These are phyloP conservation scores for Tetrahymena elliotti DNA, from an alignment of 73 alveolate species.

Conservation along the genomic window DNA sequence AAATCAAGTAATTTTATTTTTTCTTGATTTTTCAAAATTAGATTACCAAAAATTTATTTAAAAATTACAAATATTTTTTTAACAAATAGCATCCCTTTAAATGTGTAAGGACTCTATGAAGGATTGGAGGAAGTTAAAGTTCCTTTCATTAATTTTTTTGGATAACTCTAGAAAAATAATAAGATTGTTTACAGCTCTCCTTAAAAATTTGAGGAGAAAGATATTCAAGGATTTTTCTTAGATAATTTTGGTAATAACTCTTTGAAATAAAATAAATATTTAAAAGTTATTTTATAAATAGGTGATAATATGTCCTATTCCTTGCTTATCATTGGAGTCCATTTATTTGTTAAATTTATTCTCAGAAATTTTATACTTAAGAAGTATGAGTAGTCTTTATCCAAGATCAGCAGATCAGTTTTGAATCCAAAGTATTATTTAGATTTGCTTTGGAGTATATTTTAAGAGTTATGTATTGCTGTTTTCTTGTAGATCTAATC, in stretches of 20 bases:
- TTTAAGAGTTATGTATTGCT: background rate
- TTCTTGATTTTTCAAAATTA: background rate
- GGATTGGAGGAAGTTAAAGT: background rate
- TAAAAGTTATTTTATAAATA: too few relatives aligned
- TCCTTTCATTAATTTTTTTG: background rate
- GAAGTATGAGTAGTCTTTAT: background rate
- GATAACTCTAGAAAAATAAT: background rate
- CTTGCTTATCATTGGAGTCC: background rate
- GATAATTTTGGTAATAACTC: background rate
- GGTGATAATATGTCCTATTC: background rate
- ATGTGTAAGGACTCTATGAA: background rate
- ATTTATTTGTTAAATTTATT: background rate
- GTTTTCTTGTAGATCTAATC: background rate
- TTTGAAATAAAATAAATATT: too few relatives aligned
- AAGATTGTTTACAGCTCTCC: background rate
- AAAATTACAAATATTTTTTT: background rate
- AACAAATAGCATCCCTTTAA: background rate
- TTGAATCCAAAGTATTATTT: background rate
- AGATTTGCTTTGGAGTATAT: background rate
- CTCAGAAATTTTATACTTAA: background rate
- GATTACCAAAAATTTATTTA: too few relatives aligned
- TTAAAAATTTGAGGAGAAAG: background rate
- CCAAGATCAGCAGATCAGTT: background rate
- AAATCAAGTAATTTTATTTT: background rate
- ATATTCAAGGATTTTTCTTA: background rate